These are phyloP conservation scores for Helichrysum umbraculigerum DNA, from an alignment of 129 eudicot species.

Conservation along the genomic window DNA sequence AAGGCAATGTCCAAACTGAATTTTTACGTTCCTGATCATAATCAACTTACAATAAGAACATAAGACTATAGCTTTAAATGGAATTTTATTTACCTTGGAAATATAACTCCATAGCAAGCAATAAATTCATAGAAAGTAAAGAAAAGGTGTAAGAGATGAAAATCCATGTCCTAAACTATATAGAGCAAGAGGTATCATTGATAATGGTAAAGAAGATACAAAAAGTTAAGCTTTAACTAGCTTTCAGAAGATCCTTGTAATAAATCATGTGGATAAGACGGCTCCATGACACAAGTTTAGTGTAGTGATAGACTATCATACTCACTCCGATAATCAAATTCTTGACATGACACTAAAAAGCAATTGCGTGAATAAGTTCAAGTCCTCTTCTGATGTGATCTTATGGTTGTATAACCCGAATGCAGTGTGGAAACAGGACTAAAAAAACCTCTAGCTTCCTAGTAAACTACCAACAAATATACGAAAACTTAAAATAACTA, in stretches of 20 bases:
- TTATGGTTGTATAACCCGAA: not conserved
- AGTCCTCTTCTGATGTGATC: not conserved
- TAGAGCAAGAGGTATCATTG: not conserved
- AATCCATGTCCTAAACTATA: not conserved
- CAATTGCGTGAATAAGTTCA: not conserved
- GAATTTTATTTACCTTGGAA: not conserved
- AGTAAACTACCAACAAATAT: not conserved
- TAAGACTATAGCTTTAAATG: not conserved
- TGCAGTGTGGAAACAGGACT: not conserved
- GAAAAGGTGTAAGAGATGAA: not conserved
- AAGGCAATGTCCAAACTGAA: slow-evolving; percentile 53
- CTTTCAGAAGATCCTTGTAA: not conserved
- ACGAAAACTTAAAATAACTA: not conserved
- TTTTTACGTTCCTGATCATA: slow-evolving; percentile 42
- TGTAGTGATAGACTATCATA: not conserved
- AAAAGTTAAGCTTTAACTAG: not conserved
- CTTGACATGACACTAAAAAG: not conserved
- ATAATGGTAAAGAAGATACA: not conserved
- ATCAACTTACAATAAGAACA: slow-evolving; percentile 1
- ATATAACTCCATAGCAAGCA: not conserved
- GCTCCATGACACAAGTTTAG: not conserved
- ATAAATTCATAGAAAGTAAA: not conserved
- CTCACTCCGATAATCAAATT: not conserved
- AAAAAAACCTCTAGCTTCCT: not conserved
- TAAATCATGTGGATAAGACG: not conserved